Conservation (phyloP, 805 yeast genomes). For the Pichia insulana region DNA sequence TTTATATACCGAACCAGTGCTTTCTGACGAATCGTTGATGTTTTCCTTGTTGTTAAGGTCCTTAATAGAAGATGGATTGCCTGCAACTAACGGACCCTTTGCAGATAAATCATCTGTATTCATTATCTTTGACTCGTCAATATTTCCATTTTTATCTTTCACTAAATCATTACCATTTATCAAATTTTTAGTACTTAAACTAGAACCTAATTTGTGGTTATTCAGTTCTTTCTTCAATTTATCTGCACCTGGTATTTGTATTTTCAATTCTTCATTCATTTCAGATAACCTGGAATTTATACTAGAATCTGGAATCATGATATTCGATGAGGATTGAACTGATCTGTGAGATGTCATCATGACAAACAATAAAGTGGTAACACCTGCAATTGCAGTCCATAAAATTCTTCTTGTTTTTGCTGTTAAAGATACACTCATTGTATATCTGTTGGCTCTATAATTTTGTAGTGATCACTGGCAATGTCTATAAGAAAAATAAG, state of each 20-base stretch:
- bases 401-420: constrained; percentile 33
- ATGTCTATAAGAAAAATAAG: too few species aligned
- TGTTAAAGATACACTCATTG: constrained; percentile 7
- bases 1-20: neutral
- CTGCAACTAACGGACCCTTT: constrained; percentile 13
- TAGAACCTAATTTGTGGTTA: neutral
- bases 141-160: constrained; percentile 27
- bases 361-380: constrained; percentile 29
- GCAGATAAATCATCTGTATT: constrained; percentile 20
- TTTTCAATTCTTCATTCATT: neutral
- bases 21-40: neutral
- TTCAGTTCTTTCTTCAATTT: neutral
- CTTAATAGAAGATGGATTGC: constrained; percentile 10
- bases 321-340: neutral
- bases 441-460: too few species aligned
- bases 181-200: constrained; percentile 13
- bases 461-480: too few species aligned
- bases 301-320: neutral
- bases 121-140: constrained; percentile 36
- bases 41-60: neutral
- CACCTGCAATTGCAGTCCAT: constrained; percentile 33
- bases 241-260: neutral
- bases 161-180: constrained; percentile 24
- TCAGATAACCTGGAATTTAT: neutral
- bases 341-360: neutral